Percentiles rank a stretch among this genome's conserved stretches.
phyloP scores from a whole-genome alignment of 495 filamentous ascomycete genomes.

The Barbatosphaeria neglecta region DNA sequence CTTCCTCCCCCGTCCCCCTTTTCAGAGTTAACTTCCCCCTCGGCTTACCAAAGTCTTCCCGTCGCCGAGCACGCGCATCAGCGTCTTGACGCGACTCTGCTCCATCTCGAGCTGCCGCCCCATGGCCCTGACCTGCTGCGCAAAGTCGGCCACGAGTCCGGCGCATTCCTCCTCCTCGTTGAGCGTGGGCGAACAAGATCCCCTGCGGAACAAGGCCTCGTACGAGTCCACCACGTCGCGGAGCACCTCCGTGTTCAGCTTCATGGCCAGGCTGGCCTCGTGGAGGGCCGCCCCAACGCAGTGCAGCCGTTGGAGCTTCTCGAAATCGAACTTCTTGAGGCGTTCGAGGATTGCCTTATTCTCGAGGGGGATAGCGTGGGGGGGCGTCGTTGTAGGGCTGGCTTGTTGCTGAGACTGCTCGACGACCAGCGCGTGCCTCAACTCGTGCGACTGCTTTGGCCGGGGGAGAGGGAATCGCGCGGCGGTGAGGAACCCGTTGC shows the following conservation, averaged over 20 bases:
- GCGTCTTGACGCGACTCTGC: slow-evolving; percentile 2
- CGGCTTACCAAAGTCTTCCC: slow-evolving; percentile 9
- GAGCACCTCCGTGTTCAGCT: slow-evolving; percentile 18
- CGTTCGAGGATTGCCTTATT: no score
- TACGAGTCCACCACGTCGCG: neutral
- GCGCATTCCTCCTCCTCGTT: neutral
- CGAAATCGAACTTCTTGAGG: slow-evolving; percentile 15
- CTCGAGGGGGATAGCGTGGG: no score
- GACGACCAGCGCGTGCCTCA: no score
- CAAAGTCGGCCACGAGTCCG: neutral
- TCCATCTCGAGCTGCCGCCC: slow-evolving; percentile 4
- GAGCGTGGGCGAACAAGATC: neutral
- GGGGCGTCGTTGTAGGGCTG: no score
- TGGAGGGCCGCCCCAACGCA: slow-evolving; percentile 21
- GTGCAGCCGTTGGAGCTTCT: slow-evolving; percentile 24
- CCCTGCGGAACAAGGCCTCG: neutral
- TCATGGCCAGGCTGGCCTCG: slow-evolving; percentile 18
- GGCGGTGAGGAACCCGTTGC: no score
- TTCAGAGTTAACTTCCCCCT: neutral
- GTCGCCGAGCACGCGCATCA: slow-evolving; percentile 3
- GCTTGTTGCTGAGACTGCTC: neutral
- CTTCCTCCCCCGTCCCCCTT: no score
- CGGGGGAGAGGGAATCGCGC: no score
- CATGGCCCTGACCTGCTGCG: slow-evolving; percentile 1
- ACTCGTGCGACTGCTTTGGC: no score